Conservation (phyloP, 345 rosid genomes). For the Leavenworthia alabamica region DNA sequence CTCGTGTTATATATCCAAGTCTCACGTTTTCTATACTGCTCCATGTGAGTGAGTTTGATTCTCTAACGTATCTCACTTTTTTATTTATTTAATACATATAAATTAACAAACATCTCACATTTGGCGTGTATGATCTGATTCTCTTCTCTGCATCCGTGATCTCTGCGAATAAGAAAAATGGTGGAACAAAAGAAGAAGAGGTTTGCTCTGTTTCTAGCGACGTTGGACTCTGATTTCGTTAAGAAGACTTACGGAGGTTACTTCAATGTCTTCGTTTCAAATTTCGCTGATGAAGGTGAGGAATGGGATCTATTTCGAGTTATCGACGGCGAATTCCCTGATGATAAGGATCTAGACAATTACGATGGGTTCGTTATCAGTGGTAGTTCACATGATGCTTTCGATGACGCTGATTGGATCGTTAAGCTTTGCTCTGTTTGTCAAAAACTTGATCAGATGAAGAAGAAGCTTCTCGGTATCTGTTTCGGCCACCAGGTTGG, state of each 20-base stretch:
- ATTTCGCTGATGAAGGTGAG: constrained; percentile 68
- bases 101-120: not conserved
- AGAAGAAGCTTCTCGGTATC: constrained; percentile 74
- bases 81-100: too few species aligned
- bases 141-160: not conserved
- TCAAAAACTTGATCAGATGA: constrained; percentile 59
- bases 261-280: constrained; percentile 56
- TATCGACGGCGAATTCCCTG: constrained; percentile 78
- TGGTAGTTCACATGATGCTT: constrained; percentile 81
- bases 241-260: constrained; percentile 70
- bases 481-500: constrained; percentile 95
- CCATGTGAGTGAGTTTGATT: not conserved
- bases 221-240: constrained; percentile 67
- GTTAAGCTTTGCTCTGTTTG: constrained; percentile 56
- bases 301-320: constrained; percentile 69
- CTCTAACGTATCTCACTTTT: not conserved
- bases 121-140: constrained; percentile 18
- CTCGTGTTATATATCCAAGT: too few species aligned
- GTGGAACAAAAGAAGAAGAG: constrained; percentile 36
- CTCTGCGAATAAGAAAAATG: not conserved
- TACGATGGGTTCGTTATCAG: constrained; percentile 79
- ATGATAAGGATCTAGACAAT: constrained; percentile 38
- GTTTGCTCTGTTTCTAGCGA: constrained; percentile 55
- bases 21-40: not conserved
- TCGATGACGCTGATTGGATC: constrained; percentile 71